A percentile compares a stretch with the other conserved stretches of the same genome.
phyloP scores from a whole-genome alignment of 106 monocot genomes.

The Platanthera zijinensis region DNA sequence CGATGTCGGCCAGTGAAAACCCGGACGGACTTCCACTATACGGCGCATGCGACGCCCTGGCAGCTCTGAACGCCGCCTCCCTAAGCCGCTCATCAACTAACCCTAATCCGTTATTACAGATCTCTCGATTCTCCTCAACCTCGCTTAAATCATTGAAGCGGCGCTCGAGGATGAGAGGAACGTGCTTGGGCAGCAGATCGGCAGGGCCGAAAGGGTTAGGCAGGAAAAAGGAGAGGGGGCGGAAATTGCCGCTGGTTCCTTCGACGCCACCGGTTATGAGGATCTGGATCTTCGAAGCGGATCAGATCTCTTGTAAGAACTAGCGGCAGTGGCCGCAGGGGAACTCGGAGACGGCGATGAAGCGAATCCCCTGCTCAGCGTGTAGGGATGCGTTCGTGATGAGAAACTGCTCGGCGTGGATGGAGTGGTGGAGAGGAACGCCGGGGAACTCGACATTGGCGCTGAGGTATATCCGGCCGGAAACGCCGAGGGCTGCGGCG shows the following conservation, averaged over 20 bases:
- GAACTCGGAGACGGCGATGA: conserved; percentile 68
- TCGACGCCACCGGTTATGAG: conserved; percentile 45
- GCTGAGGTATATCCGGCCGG: conserved; percentile 74
- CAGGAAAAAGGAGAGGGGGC: conserved; percentile 49
- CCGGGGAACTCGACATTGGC: conserved; percentile 86
- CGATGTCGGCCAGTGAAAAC: conserved; percentile 60
- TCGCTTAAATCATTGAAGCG: conserved; percentile 28
- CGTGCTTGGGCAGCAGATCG: conserved; percentile 54
- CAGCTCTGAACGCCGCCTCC: conserved; percentile 47
- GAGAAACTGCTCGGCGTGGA: conserved; percentile 97
- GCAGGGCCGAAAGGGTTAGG: conserved; percentile 76
- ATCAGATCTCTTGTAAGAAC: conserved; percentile 87
- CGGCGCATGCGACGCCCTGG: conserved; percentile 60
- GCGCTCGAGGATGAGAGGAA: conserved; percentile 64
- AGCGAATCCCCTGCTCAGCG: conserved; percentile 35
- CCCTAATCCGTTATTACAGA: conserved; percentile 26
- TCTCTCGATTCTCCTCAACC: neutral
- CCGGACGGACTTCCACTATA: conserved; percentile 77
- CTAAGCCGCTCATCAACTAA: conserved; percentile 18
- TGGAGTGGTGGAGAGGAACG: conserved; percentile 78
- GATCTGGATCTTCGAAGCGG: conserved; percentile 42
- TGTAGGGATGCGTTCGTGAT: conserved; percentile 45
- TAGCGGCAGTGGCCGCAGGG: conserved; percentile 98
- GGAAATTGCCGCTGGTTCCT: conserved; percentile 25
- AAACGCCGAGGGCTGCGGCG: conserved; percentile 53